A percentile compares a stretch with the other conserved stretches of the same genome.
These are phyloP conservation scores for Calycina herbarum DNA, from an alignment of 2,329 filamentous ascomycete species.

Conservation along the genomic window DNA sequence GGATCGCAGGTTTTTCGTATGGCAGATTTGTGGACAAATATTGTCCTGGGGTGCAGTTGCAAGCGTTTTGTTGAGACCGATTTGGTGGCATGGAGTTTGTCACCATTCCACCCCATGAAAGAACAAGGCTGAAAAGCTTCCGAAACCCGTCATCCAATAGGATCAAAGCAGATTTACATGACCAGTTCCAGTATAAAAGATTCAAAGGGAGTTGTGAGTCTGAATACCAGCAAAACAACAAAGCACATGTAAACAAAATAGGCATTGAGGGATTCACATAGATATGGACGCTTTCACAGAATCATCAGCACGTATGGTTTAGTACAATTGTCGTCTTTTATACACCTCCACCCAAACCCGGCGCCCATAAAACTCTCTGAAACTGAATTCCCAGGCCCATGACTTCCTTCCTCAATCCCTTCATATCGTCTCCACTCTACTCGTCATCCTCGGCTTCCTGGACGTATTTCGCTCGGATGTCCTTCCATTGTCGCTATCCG, in stretches of 20 bases:
- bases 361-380: conserved; percentile 12
- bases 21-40: background rate
- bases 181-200: background rate
- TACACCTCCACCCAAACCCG: conserved; percentile 30
- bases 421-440: conserved; percentile 12
- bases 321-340: conserved; percentile 29
- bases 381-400: background rate
- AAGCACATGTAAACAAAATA: no score
- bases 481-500: conserved; percentile 97
- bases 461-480: conserved; percentile 90
- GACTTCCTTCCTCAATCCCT: background rate
- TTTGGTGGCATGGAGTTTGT: background rate
- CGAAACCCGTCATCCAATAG: background rate
- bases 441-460: conserved; percentile 61
- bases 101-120: background rate
- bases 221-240: no score
- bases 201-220: no score
- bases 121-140: background rate
- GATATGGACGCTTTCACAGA: background rate
- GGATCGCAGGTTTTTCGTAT: background rate
- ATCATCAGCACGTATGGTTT: background rate
- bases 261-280: background rate
- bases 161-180: background rate
- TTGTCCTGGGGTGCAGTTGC: background rate
- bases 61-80: background rate